Base-by-base conservation (phyloP, 306 rosid genomes). In the Acacia confusa region DNA sequence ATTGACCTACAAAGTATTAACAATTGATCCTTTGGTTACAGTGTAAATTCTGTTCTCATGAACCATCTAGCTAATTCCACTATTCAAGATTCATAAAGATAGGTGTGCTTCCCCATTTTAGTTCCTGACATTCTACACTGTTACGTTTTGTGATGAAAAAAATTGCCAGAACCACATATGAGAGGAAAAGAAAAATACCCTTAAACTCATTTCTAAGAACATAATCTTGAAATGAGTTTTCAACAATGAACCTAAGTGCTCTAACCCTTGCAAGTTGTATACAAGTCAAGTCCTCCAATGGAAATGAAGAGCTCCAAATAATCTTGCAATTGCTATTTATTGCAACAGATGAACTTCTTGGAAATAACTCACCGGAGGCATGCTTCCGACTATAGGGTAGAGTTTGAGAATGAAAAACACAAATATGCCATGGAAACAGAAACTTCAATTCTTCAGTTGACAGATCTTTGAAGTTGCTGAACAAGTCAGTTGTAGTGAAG, bases 391-490 rank as follows among this genome's bases (percentile, higher is more conserved):
- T 30, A 40, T 32, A 70, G 20, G 4, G 69, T 30, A 64, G 40
- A 70, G 7, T 70, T 70, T 1, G 10, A 4, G 65, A 24, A 58
- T 28, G 65, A 15, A 58, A 58, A 57, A 22, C 22, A 25, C 24
- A 28, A 72, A 15, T 70, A 41, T 27, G 65, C 50, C 10, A 17
- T 24, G 55, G 14, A 22, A 48, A 70, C 74, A 41, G 9, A 69
- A 9, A 13, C 53, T 75, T 67, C 13, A 53, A 58, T 9, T 50
- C 2, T 63, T 88, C 87, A 83, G 40, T 63, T 82, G 67, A 81
- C 67, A 58, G 85, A 78, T 74, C 79, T 79, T 0, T 67, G 94
- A 75, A 91, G 91, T 81, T 95, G 98, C 78, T 89, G 89, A 72
- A n/a, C n/a, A n/a, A n/a, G n/a, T n/a, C n/a, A n/a, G n/a, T n/a